Percentiles rank a stretch among this genome's conserved stretches.
Conservation (phyloP, 2,329 filamentous ascomycete species). For the Fusarium sp. region DNA sequence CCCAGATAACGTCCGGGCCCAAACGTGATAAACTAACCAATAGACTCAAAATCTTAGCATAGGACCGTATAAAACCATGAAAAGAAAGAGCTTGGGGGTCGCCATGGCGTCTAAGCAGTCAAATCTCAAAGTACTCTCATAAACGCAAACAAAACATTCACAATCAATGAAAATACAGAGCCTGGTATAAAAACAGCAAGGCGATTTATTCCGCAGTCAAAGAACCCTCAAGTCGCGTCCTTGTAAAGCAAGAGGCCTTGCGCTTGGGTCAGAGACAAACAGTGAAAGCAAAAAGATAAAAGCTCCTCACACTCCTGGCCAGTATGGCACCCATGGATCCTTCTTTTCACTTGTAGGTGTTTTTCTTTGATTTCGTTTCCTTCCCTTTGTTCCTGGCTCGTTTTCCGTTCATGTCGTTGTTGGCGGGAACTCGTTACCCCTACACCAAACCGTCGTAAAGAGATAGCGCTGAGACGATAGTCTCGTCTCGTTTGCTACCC, state of each 20-base stretch:
- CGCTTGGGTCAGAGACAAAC: slow-evolving; percentile 26
- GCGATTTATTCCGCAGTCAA: slow-evolving; percentile 41
- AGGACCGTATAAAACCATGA: not conserved
- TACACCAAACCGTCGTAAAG: slow-evolving; percentile 95
- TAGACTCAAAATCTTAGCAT: no score
- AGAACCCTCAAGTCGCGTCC: slow-evolving; percentile 26
- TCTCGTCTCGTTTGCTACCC: slow-evolving; percentile 98
- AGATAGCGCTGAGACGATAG: slow-evolving; percentile 95
- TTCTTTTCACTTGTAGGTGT: slow-evolving; percentile 37
- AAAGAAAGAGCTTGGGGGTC: not conserved
- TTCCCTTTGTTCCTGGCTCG: not conserved
- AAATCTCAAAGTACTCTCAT: not conserved
- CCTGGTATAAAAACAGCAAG: slow-evolving; percentile 2
- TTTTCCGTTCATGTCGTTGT: slow-evolving; percentile 1
- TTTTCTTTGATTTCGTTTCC: slow-evolving; percentile 7
- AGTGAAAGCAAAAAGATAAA: slow-evolving; percentile 41
- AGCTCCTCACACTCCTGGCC: slow-evolving; percentile 43
- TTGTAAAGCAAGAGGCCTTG: slow-evolving; percentile 30
- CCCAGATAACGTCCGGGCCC: not conserved
- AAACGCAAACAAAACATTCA: not conserved
- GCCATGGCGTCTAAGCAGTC: not conserved
- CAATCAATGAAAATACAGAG: not conserved
- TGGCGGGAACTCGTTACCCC: slow-evolving; percentile 4
- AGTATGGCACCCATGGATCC: slow-evolving; percentile 27
- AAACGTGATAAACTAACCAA: not conserved